Base-by-base conservation (phyloP, 129 eudicot genomes). In the Silybum marianum region DNA sequence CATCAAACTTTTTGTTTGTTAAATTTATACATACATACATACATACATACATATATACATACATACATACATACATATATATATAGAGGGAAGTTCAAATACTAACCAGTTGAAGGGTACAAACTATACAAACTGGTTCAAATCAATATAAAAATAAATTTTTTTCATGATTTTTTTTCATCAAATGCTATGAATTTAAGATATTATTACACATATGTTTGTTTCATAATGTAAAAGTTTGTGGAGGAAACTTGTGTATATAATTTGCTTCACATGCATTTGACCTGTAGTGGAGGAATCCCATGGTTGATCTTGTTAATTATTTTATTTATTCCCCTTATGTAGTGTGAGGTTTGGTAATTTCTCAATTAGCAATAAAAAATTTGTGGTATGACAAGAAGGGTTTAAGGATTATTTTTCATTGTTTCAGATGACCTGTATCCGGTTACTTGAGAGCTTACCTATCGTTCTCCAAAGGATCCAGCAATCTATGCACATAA, bases 391-490 rank as follows among this genome's bases (percentile, higher is more conserved):
- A 62, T 73, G 51, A 80, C 44, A 6, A 6, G 42, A 58, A 10
- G 73, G 23, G 73, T 21, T 73, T 30, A 22, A 78, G 36, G 54
- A 28, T 80, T 74, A 40, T 70, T 67, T 77, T 78, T 58, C 78
- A 69, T 83, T 81, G 62, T 84, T 87, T 76, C 98, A 96, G 99
- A 96, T 96, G 98, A 87, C 99, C 12, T 93, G 93, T 82, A 87
- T 96, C 86, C 97, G 99, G 22, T 51, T 93, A 67, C 97, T 96
- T 71, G 99, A 96, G 86, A 85, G 90, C 70, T 81, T 93, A 10
- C 98, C 99, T 40, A 86, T 90, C 71, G 84, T 96, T 66, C 86
- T 87, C 60, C 89, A 84, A 88, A 87, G 71, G 84, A 85, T 89
- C 74, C 84, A 73, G 34, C 80, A 79, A 72, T 86, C 87, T 78